Evolutionary conservation across 2,329 filamentous ascomycete species (phyloP).

Genomic region (Calonectria henricotiae): DNA sequence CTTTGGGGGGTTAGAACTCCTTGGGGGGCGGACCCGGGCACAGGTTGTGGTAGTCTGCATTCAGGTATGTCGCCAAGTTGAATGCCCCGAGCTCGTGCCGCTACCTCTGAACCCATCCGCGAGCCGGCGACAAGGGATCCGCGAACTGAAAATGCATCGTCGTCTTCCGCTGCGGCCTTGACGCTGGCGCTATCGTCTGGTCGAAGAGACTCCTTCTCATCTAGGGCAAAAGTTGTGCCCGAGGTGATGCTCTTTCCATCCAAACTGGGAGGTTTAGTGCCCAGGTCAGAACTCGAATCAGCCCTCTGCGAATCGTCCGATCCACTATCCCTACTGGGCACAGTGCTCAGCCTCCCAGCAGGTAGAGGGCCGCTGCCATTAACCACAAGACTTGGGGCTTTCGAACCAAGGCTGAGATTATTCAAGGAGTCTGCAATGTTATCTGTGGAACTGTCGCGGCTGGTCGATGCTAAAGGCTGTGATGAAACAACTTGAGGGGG

Average conservation of each 20-base stretch:
- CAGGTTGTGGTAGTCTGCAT: slow-evolving; percentile 61
- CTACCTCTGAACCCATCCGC: slow-evolving; percentile 86
- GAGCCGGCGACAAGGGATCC: slow-evolving; percentile 84
- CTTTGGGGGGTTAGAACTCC: slow-evolving; percentile 73
- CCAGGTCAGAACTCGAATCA: slow-evolving; percentile 76
- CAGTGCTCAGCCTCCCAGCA: slow-evolving; percentile 57
- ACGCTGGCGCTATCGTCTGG: slow-evolving; percentile 97
- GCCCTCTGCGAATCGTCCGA: slow-evolving; percentile 74
- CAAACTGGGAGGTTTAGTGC: slow-evolving; percentile 88
- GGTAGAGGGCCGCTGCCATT: slow-evolving; percentile 65
- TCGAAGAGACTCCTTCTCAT: slow-evolving; percentile 95
- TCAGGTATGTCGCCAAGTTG: slow-evolving; percentile 72
- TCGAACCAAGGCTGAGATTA: slow-evolving; percentile 54
- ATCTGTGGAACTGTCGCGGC: slow-evolving; percentile 47
- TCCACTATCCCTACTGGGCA: slow-evolving; percentile 62
- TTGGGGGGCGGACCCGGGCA: slow-evolving; percentile 64
- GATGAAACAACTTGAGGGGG: slow-evolving; percentile 41
- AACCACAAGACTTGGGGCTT: slow-evolving; percentile 63
- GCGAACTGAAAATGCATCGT: slow-evolving; percentile 85
- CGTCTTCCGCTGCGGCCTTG: slow-evolving; percentile 89
- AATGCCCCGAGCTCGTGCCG: slow-evolving; percentile 67
- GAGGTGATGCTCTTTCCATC: slow-evolving; percentile 97
- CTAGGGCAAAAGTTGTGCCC: slow-evolving; percentile 94
- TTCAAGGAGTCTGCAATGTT: slow-evolving; percentile 54
- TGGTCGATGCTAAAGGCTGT: slow-evolving; percentile 41